Base-by-base conservation (phyloP, 2,329 filamentous ascomycete species). In the Magnaporthales sp. region DNA sequence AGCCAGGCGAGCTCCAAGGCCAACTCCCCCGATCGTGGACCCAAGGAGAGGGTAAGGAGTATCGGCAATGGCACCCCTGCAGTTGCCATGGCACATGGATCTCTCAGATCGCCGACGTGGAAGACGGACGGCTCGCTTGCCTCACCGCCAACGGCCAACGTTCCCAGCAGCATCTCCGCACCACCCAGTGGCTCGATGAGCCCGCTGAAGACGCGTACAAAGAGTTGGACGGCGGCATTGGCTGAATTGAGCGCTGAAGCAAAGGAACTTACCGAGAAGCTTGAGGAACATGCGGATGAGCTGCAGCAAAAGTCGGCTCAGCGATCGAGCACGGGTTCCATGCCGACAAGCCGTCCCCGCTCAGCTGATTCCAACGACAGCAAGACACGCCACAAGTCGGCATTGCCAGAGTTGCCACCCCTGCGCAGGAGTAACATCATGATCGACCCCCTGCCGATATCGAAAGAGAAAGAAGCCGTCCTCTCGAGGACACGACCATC, bases 391-490 rank as follows among this genome's bases (percentile, higher is more conserved):
- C 81, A 87, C 68, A 89, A 86, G 81, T 81, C 89, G 77, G 79
- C 94, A 73, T 77, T 89, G 78, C 79, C 93, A 8, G 86, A 91
- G 70, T 80, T 89, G 1, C 90, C 89, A 0, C 89, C 89, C 0
- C 79, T 92, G 9, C 87, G 89, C 66, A 87, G 88, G 71, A 89
- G 87, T 58, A 91, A 93, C 72, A 89, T 92, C 70, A 91, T 94
- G 85, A 92, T 94, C 68, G 91, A 95, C 72, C 91, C 91, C 3
- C 80, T 95, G 46, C 91, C 91, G 19, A 87, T 93, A 30, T 94
- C 91, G 62, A 93, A 91, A 75, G 91, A 95, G 77, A 95, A 95
- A 75, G 91, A 94, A 73, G 91, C 91, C 3, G 91, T 93, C 1
- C 81, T 95, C 26, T 92, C 90, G 27, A 84, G 92, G 22, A 95